phyloP scores from a whole-genome alignment of 2,329 filamentous ascomycete species.

The Lecanicillium sp. region DNA sequence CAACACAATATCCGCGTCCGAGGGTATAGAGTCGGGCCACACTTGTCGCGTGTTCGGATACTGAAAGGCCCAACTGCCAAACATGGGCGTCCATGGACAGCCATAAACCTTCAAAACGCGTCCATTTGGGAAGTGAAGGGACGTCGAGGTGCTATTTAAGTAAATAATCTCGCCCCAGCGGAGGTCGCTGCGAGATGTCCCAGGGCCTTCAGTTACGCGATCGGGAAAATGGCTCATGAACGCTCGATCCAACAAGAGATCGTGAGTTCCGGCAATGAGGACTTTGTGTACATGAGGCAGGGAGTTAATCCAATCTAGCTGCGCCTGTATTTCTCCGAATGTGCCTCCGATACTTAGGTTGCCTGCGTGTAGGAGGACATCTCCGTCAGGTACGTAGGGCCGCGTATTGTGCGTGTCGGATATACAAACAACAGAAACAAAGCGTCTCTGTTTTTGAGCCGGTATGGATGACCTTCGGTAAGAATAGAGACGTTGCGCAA shows the following conservation, averaged over 20 bases:
- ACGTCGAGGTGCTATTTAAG: slow-evolving; percentile 24
- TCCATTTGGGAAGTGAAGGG: slow-evolving; percentile 22
- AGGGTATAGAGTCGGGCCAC: slow-evolving; percentile 20
- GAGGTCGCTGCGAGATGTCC: slow-evolving; percentile 15
- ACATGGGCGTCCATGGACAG: slow-evolving; percentile 26
- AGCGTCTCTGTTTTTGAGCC: background rate
- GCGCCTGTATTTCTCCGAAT: slow-evolving; percentile 31
- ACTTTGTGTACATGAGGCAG: slow-evolving; percentile 38
- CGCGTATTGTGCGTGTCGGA: slow-evolving; percentile 41
- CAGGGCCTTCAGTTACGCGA: slow-evolving; percentile 12
- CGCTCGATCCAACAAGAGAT: slow-evolving; percentile 27
- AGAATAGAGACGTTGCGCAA: slow-evolving; percentile 6
- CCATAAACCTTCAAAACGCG: slow-evolving; percentile 28
- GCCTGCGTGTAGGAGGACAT: slow-evolving; percentile 43
- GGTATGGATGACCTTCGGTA: no score
- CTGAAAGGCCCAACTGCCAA: slow-evolving; percentile 37
- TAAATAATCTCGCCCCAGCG: slow-evolving; percentile 30
- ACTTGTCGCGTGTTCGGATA: slow-evolving; percentile 25
- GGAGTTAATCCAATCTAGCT: slow-evolving; percentile 35
- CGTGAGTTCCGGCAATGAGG: slow-evolving; percentile 42
- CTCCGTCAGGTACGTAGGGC: slow-evolving; percentile 34
- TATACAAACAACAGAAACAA: slow-evolving; percentile 34
- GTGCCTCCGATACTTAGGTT: slow-evolving; percentile 43
- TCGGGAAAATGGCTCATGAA: slow-evolving; percentile 8
- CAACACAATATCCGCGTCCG: slow-evolving; percentile 30